phyloP scores from a whole-genome alignment of 2,329 filamentous ascomycete species.

The Aspergillus candidus region DNA sequence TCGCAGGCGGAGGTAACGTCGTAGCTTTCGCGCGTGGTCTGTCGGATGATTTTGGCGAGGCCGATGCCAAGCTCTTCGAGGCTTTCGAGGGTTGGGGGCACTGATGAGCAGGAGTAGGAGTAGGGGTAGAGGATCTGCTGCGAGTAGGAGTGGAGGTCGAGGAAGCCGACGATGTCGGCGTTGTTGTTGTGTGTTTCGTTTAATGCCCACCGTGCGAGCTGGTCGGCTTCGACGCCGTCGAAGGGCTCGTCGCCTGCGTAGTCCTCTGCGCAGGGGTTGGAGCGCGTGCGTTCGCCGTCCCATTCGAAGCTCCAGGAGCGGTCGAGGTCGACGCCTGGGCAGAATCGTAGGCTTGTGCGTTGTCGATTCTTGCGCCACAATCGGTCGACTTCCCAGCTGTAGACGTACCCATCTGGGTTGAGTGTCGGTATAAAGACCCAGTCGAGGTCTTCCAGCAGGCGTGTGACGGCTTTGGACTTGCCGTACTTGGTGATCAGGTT shows the following conservation, averaged over 20 bases:
- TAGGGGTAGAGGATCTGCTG: constrained; percentile 94
- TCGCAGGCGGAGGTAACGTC: constrained; percentile 80
- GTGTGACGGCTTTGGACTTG: constrained; percentile 63
- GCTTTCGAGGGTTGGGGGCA: constrained; percentile 83
- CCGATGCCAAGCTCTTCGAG: constrained; percentile 84
- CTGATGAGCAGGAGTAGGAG: constrained; percentile 69
- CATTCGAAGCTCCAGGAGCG: constrained; percentile 80
- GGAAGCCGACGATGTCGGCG: constrained; percentile 70
- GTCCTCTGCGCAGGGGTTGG: constrained; percentile 84
- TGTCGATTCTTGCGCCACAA: constrained; percentile 92
- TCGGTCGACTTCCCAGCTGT: constrained; percentile 85
- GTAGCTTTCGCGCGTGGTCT: constrained; percentile 70
- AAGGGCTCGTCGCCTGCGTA: constrained; percentile 81
- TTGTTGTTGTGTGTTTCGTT: constrained; percentile 68
- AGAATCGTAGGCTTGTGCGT: constrained; percentile 73
- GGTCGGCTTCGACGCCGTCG: constrained; percentile 70
- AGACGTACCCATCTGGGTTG: constrained; percentile 92
- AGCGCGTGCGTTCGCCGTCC: constrained; percentile 60
- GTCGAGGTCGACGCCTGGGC: constrained; percentile 82
- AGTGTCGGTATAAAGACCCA: constrained; percentile 80
- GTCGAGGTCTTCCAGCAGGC: constrained; percentile 76
- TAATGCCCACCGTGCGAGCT: constrained; percentile 73
- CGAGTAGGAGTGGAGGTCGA: constrained; percentile 92
- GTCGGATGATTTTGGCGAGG: constrained; percentile 79
- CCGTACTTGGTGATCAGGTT: constrained; percentile 78